These are phyloP conservation scores for Penicillium egyptiacum DNA, from an alignment of 495 filamentous ascomycete genomes.

Conservation along the genomic window DNA sequence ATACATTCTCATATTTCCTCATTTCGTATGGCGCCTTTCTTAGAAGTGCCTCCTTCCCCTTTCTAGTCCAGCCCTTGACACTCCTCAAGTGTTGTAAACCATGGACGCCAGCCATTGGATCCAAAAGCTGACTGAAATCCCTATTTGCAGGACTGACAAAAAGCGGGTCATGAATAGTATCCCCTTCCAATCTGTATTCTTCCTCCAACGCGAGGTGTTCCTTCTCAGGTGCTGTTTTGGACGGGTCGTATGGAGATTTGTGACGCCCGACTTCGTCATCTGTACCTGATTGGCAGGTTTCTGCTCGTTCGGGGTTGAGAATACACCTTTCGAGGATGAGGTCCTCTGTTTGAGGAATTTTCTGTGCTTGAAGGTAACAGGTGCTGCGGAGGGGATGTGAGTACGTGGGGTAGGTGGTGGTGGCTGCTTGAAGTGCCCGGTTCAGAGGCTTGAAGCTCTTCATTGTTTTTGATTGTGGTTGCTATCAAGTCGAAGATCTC, in stretches of 20 bases:
- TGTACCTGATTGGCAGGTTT: slow-evolving; percentile 32
- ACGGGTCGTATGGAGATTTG: slow-evolving; percentile 33
- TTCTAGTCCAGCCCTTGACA: slow-evolving; percentile 29
- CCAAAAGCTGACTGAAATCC: slow-evolving; percentile 26
- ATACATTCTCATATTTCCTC: slow-evolving; percentile 27
- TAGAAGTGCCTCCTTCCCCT: slow-evolving; percentile 21
- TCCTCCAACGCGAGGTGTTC: slow-evolving; percentile 27
- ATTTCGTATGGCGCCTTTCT: slow-evolving; percentile 22
- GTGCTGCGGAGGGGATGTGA: background rate
- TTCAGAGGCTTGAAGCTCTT: background rate
- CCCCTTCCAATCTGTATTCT: slow-evolving; percentile 29
- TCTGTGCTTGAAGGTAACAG: background rate
- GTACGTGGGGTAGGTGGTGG: background rate
- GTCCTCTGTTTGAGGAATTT: background rate
- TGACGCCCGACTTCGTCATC: slow-evolving; percentile 35
- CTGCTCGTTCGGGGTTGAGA: slow-evolving; percentile 27
- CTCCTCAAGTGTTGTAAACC: slow-evolving; percentile 18
- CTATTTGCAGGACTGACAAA: slow-evolving; percentile 31
- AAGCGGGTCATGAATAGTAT: slow-evolving; percentile 25
- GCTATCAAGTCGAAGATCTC: background rate
- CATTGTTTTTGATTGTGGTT: background rate
- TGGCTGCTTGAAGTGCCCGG: slow-evolving; percentile 1
- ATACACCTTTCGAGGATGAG: slow-evolving; percentile 24
- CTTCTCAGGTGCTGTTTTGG: slow-evolving; percentile 22
- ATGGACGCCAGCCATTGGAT: slow-evolving; percentile 20